Percentiles rank a stretch among this genome's conserved stretches.
These are phyloP conservation scores for Amanita muscaria DNA, from an alignment of 768 basidiomycete species.

Conservation along the genomic window DNA sequence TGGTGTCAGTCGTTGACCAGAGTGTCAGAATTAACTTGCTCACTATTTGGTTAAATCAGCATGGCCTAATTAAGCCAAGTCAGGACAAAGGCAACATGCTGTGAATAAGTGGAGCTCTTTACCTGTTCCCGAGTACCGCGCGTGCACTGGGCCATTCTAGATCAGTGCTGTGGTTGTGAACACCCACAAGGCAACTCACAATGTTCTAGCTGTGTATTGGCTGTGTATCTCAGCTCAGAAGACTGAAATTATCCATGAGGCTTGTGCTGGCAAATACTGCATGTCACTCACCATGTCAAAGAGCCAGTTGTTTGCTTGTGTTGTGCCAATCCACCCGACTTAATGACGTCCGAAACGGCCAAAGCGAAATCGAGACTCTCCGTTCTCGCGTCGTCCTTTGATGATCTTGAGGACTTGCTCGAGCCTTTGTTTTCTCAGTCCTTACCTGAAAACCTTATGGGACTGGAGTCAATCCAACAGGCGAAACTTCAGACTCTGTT, in stretches of 20 bases:
- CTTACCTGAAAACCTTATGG: conserved; percentile 55
- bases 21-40: conserved; percentile 23
- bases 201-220: conserved; percentile 93
- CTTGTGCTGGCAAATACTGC: conserved; percentile 4
- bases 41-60: conserved; percentile 96
- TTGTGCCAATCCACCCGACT: conserved; percentile 4
- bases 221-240: conserved; percentile 90
- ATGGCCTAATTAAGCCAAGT: conserved; percentile 56
- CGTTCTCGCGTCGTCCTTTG: conserved; percentile 47
- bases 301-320: conserved; percentile 17
- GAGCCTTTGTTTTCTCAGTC: conserved; percentile 60
- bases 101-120: conserved; percentile 26
- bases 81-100: conserved; percentile 1
- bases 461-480: conserved; percentile 65
- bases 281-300: conserved; percentile 35
- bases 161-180: conserved; percentile 12
- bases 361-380: conserved; percentile 40
- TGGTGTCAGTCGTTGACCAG: conserved; percentile 10
- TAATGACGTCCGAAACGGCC: conserved; percentile 38
- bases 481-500: conserved; percentile 73
- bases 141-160: conserved; percentile 58
- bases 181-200: conserved; percentile 40
- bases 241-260: conserved; percentile 37
- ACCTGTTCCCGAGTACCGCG: conserved; percentile 95
- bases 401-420: conserved; percentile 58